A percentile compares a stretch with the other conserved stretches of the same genome.
These are phyloP conservation scores for Penicillium sp. DNA, from an alignment of 2,329 filamentous ascomycete species.

Conservation along the genomic window DNA sequence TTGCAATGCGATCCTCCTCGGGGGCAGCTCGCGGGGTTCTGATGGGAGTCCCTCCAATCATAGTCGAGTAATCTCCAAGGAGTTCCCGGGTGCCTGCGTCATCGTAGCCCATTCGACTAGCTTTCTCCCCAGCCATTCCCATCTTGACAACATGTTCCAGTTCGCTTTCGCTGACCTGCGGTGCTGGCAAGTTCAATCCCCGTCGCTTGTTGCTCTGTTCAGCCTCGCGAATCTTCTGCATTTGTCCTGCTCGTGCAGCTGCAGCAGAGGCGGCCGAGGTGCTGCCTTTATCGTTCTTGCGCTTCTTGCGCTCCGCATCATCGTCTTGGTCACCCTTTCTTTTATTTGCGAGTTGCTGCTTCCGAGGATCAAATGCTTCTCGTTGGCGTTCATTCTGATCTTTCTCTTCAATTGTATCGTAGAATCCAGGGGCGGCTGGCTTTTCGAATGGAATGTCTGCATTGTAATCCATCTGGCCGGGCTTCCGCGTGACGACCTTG, in stretches of 20 bases:
- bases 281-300: slow-evolving; percentile 82
- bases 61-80: slow-evolving; percentile 79
- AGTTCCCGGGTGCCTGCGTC: slow-evolving; percentile 86
- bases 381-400: slow-evolving; percentile 78
- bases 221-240: slow-evolving; percentile 92
- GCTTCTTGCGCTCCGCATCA: slow-evolving; percentile 73
- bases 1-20: slow-evolving; percentile 92
- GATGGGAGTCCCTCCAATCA: slow-evolving; percentile 81
- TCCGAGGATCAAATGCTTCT: slow-evolving; percentile 84
- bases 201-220: slow-evolving; percentile 95
- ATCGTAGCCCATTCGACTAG: slow-evolving; percentile 69
- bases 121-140: slow-evolving; percentile 89
- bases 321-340: slow-evolving; percentile 90
- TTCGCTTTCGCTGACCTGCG: slow-evolving; percentile 89
- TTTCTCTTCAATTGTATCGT: slow-evolving; percentile 85
- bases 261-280: slow-evolving; percentile 78
- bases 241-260: slow-evolving; percentile 86
- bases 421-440: slow-evolving; percentile 82
- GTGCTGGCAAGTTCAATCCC: slow-evolving; percentile 76
- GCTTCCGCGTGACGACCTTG: slow-evolving; percentile 86
- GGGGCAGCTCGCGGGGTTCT: slow-evolving; percentile 87
- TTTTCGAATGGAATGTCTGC: slow-evolving; percentile 98
- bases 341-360: slow-evolving; percentile 87
- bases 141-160: slow-evolving; percentile 98
- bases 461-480: slow-evolving; percentile 99